Percentiles rank a stretch among this genome's conserved stretches.
phyloP scores from a whole-genome alignment of 768 basidiomycete genomes.

The Suillus subalutaceus region DNA sequence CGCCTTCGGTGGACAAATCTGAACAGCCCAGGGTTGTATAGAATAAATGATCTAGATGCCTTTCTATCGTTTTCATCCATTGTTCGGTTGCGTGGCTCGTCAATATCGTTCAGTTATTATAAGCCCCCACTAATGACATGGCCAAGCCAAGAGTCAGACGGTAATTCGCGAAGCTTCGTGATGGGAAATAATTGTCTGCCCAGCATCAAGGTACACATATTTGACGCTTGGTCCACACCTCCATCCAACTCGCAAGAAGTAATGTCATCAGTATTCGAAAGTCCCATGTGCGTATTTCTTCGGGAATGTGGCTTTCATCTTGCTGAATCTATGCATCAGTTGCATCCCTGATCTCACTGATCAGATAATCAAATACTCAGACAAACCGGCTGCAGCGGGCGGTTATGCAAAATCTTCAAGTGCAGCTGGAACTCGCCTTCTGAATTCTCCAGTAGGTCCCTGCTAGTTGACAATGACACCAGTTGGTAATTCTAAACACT shows the following conservation, averaged over 20 bases:
- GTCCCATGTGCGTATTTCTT: neutral
- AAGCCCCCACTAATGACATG: neutral
- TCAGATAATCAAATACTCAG: conserved; percentile 19
- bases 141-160: neutral
- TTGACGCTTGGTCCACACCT: neutral
- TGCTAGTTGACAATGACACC: too few relatives aligned
- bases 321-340: neutral
- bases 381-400: conserved; percentile 39
- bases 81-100: too few relatives aligned
- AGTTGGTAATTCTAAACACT: neutral
- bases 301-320: neutral
- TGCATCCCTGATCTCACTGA: conserved; percentile 4
- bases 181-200: neutral
- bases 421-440: conserved; percentile 30
- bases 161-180: neutral
- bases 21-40: too few relatives aligned
- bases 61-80: too few relatives aligned
- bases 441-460: neutral
- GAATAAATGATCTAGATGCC: too few relatives aligned
- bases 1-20: too few relatives aligned
- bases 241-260: neutral
- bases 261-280: neutral
- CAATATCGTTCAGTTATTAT: neutral
- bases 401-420: conserved; percentile 48
- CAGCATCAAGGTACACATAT: neutral